These are phyloP conservation scores for Aspergillus fructus DNA, from an alignment of 2,329 filamentous ascomycete genomes.

Conservation along the genomic window DNA sequence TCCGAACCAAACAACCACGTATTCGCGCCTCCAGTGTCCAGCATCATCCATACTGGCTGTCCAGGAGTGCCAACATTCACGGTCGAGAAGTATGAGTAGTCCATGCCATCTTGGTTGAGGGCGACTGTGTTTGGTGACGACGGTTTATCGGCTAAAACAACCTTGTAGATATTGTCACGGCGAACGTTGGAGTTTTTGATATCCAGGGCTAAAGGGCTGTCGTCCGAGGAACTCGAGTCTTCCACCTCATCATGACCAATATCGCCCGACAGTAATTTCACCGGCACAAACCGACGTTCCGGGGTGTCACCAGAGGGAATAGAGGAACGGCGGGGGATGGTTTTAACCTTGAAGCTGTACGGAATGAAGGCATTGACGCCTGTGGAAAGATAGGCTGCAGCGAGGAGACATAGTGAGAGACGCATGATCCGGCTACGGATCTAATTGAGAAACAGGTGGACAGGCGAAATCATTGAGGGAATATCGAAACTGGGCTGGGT, in stretches of 20 bases:
- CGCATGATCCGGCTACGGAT: slow-evolving; percentile 32
- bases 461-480: slow-evolving; percentile 8
- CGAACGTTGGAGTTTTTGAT: slow-evolving; percentile 39
- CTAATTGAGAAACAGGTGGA: slow-evolving; percentile 2
- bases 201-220: slow-evolving; percentile 32
- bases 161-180: slow-evolving; percentile 51
- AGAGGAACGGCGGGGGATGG: slow-evolving; percentile 16
- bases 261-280: slow-evolving; percentile 19
- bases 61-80: slow-evolving; percentile 51
- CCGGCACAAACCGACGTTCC: slow-evolving; percentile 35
- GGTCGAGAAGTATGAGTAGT: slow-evolving; percentile 55
- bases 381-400: slow-evolving; percentile 30
- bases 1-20: slow-evolving; percentile 79
- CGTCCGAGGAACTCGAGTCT: slow-evolving; percentile 12
- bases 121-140: slow-evolving; percentile 48
- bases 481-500: not conserved
- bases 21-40: slow-evolving; percentile 60
- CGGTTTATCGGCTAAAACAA: slow-evolving; percentile 42
- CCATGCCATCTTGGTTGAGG: slow-evolving; percentile 54
- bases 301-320: slow-evolving; percentile 21
- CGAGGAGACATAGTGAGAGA: slow-evolving; percentile 37
- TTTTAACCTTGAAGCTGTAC: slow-evolving; percentile 30
- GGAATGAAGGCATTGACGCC: slow-evolving; percentile 46
- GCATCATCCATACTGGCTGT: slow-evolving; percentile 53
- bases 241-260: slow-evolving; percentile 19